phyloP scores from a whole-genome alignment of 2,329 filamentous ascomycete genomes.

The Cladophialophora yegresii region DNA sequence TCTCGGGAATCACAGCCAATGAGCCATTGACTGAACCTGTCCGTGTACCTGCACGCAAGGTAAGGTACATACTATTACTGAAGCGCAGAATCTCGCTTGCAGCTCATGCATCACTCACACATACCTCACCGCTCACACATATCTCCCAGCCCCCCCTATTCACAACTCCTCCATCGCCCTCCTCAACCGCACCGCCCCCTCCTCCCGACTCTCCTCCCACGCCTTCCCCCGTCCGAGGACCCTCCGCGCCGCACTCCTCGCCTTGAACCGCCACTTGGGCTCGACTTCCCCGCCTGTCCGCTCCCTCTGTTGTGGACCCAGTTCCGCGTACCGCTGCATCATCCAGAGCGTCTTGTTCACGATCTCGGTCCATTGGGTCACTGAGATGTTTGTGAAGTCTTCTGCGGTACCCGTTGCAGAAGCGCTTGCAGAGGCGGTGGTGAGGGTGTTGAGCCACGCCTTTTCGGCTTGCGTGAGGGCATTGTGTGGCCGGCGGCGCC shows the following conservation, averaged over 20 bases:
- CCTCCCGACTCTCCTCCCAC: conserved; percentile 69
- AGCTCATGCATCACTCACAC: no score
- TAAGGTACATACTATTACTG: no score
- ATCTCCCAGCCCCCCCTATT: no score
- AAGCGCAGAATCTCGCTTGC: no score
- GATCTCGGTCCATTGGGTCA: conserved; percentile 68
- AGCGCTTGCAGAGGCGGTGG: not conserved
- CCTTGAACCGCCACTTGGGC: conserved; percentile 84
- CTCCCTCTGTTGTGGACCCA: conserved; percentile 57
- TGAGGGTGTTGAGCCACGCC: conserved; percentile 69
- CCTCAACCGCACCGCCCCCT: conserved; percentile 42
- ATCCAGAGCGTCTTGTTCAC: conserved; percentile 78
- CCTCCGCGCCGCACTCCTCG: conserved; percentile 76
- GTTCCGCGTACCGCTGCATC: conserved; percentile 79
- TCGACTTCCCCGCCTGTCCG: conserved; percentile 65
- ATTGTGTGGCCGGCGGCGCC: conserved; percentile 68
- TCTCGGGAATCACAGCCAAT: no score
- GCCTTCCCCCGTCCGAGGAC: conserved; percentile 77
- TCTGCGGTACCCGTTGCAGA: conserved; percentile 4
- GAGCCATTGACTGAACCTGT: no score
- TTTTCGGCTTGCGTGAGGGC: conserved; percentile 85
- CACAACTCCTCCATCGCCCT: conserved; percentile 10
- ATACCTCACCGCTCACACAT: no score
- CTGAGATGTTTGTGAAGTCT: conserved; percentile 46
- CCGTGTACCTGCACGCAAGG: no score